Evolutionary conservation across 2,329 filamentous ascomycete genomes (phyloP).

Genomic region (Ceratocystiopsis minuta): DNA sequence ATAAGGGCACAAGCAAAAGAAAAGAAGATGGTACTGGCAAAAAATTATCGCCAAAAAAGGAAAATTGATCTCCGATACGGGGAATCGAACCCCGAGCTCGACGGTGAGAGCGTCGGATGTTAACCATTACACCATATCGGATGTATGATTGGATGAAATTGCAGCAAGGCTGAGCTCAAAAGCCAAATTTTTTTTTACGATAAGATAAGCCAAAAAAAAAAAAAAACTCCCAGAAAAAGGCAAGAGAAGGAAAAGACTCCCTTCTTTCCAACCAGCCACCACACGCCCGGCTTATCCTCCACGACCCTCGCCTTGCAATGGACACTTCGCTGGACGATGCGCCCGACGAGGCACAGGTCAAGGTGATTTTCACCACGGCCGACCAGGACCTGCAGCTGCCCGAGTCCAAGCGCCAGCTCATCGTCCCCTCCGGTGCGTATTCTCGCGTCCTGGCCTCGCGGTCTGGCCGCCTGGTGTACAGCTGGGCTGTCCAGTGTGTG

Average conservation of each 20-base stretch:
- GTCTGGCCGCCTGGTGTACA: too few species aligned
- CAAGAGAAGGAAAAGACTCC: background rate
- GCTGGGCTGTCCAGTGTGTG: too few species aligned
- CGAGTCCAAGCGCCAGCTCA: slow-evolving; percentile 41
- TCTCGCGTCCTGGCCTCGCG: too few species aligned
- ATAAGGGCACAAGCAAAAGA: too few species aligned
- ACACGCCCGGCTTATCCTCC: background rate
- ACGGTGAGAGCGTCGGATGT: slow-evolving; percentile 10
- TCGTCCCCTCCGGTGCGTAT: slow-evolving; percentile 47
- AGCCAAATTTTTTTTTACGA: too few species aligned
- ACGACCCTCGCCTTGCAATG: background rate
- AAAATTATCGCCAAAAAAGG: background rate
- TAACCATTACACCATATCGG: slow-evolving; percentile 11
- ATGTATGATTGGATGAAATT: slow-evolving; percentile 1
- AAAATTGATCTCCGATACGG: slow-evolving; percentile 8
- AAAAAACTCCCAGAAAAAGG: background rate
- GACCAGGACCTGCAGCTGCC: slow-evolving; percentile 44
- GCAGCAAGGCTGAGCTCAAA: too few species aligned
- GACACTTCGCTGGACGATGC: background rate
- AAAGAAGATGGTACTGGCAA: too few species aligned
- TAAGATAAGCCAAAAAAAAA: slow-evolving; percentile 9
- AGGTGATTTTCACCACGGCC: slow-evolving; percentile 49
- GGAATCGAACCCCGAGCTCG: slow-evolving; percentile 11
- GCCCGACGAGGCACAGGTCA: slow-evolving; percentile 33
- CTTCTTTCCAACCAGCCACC: background rate